Evolutionary conservation across 306 rosid species (phyloP).

Genomic region (Quercus gilva): DNA sequence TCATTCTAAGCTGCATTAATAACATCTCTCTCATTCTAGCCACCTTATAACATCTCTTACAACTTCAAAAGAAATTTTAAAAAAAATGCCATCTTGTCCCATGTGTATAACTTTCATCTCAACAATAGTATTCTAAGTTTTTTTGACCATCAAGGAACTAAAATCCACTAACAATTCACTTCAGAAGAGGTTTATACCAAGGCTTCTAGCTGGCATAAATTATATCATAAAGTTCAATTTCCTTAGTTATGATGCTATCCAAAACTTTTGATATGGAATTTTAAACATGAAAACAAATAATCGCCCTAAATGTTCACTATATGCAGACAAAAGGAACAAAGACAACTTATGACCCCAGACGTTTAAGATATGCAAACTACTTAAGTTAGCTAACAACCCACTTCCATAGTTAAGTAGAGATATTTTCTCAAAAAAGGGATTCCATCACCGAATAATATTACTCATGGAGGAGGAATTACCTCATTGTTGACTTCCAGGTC

Average conservation of each 20-base stretch:
- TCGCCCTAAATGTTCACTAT: conserved; percentile 3
- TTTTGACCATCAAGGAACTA: background rate
- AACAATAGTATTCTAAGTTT: background rate
- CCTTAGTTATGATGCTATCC: background rate
- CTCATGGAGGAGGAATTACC: conserved; percentile 44
- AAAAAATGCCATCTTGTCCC: background rate
- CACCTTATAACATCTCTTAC: background rate
- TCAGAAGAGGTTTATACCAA: background rate
- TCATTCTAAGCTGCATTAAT: too few relatives aligned
- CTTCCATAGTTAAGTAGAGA: conserved; percentile 7
- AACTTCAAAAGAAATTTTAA: background rate
- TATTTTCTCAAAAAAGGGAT: conserved; percentile 7
- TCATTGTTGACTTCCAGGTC: conserved; percentile 78
- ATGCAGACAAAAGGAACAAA: conserved; percentile 2
- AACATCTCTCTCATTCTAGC: background rate
- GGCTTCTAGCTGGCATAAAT: background rate
- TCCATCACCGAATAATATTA: conserved; percentile 7
- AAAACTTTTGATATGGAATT: background rate
- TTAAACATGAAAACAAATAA: background rate
- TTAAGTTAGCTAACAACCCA: conserved; percentile 4
- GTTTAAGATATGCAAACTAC: conserved; percentile 11
- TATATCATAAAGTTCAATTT: background rate
- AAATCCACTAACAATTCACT: background rate
- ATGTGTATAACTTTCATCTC: background rate
- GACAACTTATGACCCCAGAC: background rate